Percentiles rank a stretch among this genome's conserved stretches.
phyloP scores from a whole-genome alignment of 768 basidiomycete species.

The Sporobolomyces pararoseus region DNA sequence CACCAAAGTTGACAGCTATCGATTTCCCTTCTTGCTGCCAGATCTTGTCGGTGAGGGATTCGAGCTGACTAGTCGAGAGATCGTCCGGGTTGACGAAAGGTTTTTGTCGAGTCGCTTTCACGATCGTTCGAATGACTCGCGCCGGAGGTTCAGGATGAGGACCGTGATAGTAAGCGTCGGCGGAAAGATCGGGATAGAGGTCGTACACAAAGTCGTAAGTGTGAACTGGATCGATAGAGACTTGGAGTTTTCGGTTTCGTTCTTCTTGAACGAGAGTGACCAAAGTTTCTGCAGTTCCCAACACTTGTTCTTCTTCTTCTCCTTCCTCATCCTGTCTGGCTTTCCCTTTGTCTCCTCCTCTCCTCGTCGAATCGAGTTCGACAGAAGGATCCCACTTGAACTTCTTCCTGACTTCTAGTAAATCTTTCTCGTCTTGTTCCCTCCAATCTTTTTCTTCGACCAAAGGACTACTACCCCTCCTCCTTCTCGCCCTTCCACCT shows the following conservation, averaged over 20 bases:
- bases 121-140: conserved; percentile 25
- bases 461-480: conserved; percentile 27
- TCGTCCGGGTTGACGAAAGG: conserved; percentile 34
- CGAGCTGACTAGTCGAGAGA: conserved; percentile 22
- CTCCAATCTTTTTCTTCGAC: conserved; percentile 6
- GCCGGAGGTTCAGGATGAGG: conserved; percentile 38
- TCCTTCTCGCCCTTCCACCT: conserved; percentile 4
- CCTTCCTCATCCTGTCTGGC: background rate
- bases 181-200: conserved; percentile 12
- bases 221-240: conserved; percentile 27
- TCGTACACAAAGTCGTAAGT: conserved; percentile 35
- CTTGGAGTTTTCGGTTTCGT: background rate
- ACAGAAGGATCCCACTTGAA: conserved; percentile 28
- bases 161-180: conserved; percentile 41
- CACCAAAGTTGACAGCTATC: conserved; percentile 22
- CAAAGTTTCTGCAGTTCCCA: background rate
- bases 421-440: conserved; percentile 21
- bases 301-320: background rate
- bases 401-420: conserved; percentile 25
- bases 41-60: background rate
- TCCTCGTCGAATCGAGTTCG: background rate
- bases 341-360: background rate
- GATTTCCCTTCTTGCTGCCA: conserved; percentile 26
- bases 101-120: conserved; percentile 13
- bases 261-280: background rate